These are phyloP conservation scores for Astrothelium subdiscretum DNA, from an alignment of 495 filamentous ascomycete species.

Conservation along the genomic window DNA sequence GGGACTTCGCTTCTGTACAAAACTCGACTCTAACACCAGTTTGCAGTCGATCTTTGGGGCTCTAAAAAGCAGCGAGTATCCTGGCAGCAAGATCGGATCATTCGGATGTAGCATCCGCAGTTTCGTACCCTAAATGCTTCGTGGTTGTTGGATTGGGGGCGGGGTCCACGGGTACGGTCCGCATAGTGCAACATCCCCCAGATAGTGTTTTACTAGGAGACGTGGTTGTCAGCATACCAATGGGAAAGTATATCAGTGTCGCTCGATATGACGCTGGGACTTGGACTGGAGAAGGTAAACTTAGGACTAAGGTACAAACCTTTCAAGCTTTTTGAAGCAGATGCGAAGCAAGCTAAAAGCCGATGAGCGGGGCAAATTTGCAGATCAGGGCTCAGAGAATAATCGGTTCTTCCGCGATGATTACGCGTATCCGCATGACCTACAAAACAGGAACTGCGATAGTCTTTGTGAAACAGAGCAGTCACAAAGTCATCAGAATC, in stretches of 20 bases:
- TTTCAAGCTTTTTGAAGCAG: not conserved
- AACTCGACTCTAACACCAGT: not conserved
- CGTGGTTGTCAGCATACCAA: constrained; percentile 7
- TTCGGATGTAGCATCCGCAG: constrained; percentile 2
- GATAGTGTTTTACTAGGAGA: not conserved
- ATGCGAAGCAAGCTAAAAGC: not conserved
- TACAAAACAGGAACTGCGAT: not conserved
- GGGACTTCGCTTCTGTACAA: not conserved
- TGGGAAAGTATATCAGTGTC: constrained; percentile 1
- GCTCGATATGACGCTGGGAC: constrained; percentile 3
- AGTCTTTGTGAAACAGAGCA: not conserved
- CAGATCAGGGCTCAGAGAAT: not conserved
- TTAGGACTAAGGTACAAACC: not conserved
- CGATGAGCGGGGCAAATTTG: not conserved
- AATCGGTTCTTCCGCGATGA: not conserved
- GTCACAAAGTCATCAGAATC: not conserved
- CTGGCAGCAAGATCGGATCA: too few species aligned
- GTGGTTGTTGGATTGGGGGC: constrained; percentile 10
- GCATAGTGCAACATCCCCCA: not conserved
- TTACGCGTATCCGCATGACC: not conserved
- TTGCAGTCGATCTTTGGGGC: not conserved
- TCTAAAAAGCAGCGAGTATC: too few species aligned
- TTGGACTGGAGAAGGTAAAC: not conserved
- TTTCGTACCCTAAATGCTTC: constrained; percentile 2
- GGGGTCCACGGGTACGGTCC: constrained; percentile 5